phyloP scores from a whole-genome alignment of 352 stramenopile genomes.

The Phytophthora europaea region DNA sequence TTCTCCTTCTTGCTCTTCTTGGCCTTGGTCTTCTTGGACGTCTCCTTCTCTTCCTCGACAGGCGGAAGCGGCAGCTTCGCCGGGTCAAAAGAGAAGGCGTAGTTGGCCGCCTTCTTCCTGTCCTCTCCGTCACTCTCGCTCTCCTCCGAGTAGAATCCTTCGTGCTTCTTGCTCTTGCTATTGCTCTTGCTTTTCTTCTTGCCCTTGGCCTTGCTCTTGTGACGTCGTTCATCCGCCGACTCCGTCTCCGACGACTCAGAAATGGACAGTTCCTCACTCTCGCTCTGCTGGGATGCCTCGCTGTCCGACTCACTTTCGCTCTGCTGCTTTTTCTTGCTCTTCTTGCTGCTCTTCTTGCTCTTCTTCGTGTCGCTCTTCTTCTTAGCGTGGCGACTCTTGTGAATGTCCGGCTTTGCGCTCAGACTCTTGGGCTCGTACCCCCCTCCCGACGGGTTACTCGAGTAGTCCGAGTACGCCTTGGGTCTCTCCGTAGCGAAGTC shows the following conservation, averaged over 20 bases:
- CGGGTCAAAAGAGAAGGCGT: slow-evolving; percentile 62
- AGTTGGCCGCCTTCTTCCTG: slow-evolving; percentile 43
- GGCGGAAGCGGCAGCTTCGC: slow-evolving; percentile 55
- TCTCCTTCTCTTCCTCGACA: slow-evolving; percentile 33
- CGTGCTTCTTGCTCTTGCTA: slow-evolving; percentile 46
- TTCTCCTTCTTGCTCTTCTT: slow-evolving; percentile 46
- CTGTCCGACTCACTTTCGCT: slow-evolving; percentile 31
- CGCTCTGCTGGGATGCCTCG: slow-evolving; percentile 17
- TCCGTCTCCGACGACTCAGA: slow-evolving; percentile 45
- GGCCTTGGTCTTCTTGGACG: slow-evolving; percentile 24
- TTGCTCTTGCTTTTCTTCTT: slow-evolving; percentile 48
- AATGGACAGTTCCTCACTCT: slow-evolving; percentile 25
- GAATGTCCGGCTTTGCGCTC: slow-evolving; percentile 2
- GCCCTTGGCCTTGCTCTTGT: slow-evolving; percentile 38
- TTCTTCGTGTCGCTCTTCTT: slow-evolving; percentile 54
- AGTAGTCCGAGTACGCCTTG: slow-evolving; percentile 35
- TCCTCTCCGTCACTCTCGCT: slow-evolving; percentile 44
- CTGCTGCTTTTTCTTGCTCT: slow-evolving; percentile 46
- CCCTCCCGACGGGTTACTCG: background rate
- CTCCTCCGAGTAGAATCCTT: slow-evolving; percentile 50
- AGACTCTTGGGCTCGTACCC: slow-evolving; percentile 28
- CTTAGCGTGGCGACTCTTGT: slow-evolving; percentile 46
- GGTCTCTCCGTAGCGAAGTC: slow-evolving; percentile 77
- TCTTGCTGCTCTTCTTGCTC: slow-evolving; percentile 47
- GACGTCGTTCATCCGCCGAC: slow-evolving; percentile 35